Evolutionary conservation across 106 monocot species (phyloP), one percentile per base, ranked within the genome.

Genomic region (Allium sativum): DNA sequence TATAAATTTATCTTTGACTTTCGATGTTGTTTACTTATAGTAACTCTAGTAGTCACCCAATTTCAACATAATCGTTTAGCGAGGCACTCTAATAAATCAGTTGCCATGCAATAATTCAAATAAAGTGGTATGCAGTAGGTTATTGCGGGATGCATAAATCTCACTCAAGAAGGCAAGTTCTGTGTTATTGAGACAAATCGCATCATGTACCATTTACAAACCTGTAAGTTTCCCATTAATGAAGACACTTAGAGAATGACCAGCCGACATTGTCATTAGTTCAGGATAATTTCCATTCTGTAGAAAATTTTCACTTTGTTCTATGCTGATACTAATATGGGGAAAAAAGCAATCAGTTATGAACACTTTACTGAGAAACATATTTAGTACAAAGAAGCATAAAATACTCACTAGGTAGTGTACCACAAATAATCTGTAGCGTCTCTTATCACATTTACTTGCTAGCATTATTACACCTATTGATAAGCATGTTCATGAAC

Each of bases 381-480:
- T 31, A 31, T 31, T 2, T 3, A 31, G 53, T 4, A 21, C 9
- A 44, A n/a, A 31, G 48, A 0, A 67, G 3, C n/a, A 6, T 2
- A 21, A 56, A 40, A 9, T 68, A 72, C 83, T 78, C 62, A 83
- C 83, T 78, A 76, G 59, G 83, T 83, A 12, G 78, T 79, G 69
- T 83, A 83, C 83, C 83, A 83, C 52, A 83, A 61, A 65, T 83
- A 79, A 61, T 83, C 83, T 61, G 83, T 79, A 61, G 64, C 45
- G 66, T 83, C 83, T 67, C 83, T 68, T 17, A 78, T 83, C 41
- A 83, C 62, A 68, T 76, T 79, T 68, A 83, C 66, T 65, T 83
- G 83, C 52, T 83, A n/a, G n/a, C n/a, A n/a, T n/a, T n/a, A n/a
- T n/a, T n/a, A n/a, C n/a, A n/a, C n/a, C n/a, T n/a, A n/a, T n/a